Conservation (phyloP, 345 rosid species). For the Ricinus communis region DNA sequence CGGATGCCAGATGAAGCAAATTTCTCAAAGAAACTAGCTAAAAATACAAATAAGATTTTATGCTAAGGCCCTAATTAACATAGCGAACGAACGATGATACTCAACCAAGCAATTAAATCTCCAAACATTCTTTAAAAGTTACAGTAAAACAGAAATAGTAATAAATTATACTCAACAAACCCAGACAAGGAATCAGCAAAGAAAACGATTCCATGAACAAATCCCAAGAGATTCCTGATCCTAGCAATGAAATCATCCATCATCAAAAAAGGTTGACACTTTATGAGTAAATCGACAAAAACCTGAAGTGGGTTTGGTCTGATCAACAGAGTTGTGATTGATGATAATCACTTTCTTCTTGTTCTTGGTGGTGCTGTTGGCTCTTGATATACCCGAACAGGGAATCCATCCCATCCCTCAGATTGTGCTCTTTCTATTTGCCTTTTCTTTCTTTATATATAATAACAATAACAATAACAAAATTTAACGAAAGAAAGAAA, state of each 20-base stretch:
- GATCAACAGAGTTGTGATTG: slow-evolving; percentile 19
- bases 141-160: background rate
- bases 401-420: slow-evolving; percentile 29
- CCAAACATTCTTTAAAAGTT: background rate
- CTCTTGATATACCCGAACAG: slow-evolving; percentile 25
- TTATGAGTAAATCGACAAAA: background rate
- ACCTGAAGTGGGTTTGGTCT: slow-evolving; percentile 28
- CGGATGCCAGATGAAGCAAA: background rate
- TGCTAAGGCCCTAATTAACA: background rate
- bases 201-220: background rate
- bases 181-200: slow-evolving; percentile 8
- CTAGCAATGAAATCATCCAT: too few species aligned
- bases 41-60: background rate
- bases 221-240: background rate
- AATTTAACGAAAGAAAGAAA: background rate
- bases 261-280: background rate
- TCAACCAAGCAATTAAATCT: background rate
- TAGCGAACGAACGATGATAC: background rate
- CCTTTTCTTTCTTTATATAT: too few species aligned
- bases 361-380: background rate
- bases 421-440: too few species aligned
- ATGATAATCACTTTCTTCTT: slow-evolving; percentile 8
- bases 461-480: too few species aligned
- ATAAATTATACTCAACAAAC: background rate
- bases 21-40: background rate